Base-by-base conservation (phyloP, 2,329 filamentous ascomycete genomes). In the Aspergillus novoparasiticus region DNA sequence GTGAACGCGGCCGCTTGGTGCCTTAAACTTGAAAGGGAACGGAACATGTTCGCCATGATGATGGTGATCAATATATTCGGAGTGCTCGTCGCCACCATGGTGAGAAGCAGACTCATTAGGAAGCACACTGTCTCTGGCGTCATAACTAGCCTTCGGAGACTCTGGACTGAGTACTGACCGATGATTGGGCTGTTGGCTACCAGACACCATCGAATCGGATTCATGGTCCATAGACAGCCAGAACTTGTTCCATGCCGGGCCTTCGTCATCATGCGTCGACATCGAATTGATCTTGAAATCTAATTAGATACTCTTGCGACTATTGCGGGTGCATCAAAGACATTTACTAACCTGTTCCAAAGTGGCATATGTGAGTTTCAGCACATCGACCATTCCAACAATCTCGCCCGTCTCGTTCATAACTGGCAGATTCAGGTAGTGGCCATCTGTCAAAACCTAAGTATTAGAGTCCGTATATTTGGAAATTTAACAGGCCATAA, bases 11-110 rank as follows among this genome's bases (percentile, higher is more conserved):
- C 94, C 95, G 70, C 92, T 94, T 1, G 95, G 95, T 2, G 95
- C 93, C 83, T 98, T 98, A 86, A 99, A 99, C 79, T 99, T 99
- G 88, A 99, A 99, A 3, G 94, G 88, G 80, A 98, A 99, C 0
- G 94, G 92, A 12, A 87, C 79, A 68, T 96, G 92, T 71, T 91
- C 86, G 6, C 71, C 83, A 8, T 78, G 72, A 1, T 83, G 80
- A 1, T 83, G 80, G 21, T 89, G 84, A 54, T 90, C 84, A 28
- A 88, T 79, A 60, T 87, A 89, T 23, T 89, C 83, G 14, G 92
- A 93, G 2, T 91, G 93, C 54, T 94, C 92, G 43, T 88, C 85
- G 59, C 94, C 94, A 60, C 94, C 95, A 64, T 92, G 88, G 72
- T 98, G 95, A 6, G 95, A 99, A 54, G 95, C 95, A 51, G 95